A percentile compares a stretch with the other conserved stretches of the same genome.
These are phyloP conservation scores for Fusarium proliferatum DNA, from an alignment of 2,329 filamentous ascomycete species.

Conservation along the genomic window DNA sequence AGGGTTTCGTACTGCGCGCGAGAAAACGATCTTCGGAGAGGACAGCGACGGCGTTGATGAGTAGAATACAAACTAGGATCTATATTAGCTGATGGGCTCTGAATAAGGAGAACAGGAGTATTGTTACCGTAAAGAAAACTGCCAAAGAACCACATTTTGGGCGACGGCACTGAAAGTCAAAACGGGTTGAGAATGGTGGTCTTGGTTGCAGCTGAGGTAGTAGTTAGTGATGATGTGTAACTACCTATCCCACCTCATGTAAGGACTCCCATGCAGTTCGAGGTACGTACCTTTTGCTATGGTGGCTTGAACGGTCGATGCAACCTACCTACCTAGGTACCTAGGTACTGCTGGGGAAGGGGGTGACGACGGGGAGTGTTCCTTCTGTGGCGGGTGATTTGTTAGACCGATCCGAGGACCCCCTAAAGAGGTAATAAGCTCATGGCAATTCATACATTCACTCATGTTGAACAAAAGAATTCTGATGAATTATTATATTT, in stretches of 20 bases:
- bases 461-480: not conserved
- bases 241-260: constrained; percentile 8
- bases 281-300: constrained; percentile 29
- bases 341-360: not conserved
- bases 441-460: not conserved
- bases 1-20: constrained; percentile 63
- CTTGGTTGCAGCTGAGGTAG: not conserved
- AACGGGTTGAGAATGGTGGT: not conserved
- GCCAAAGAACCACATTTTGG: constrained; percentile 73
- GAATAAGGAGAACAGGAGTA: not conserved
- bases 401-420: constrained; percentile 50
- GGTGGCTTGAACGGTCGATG: constrained; percentile 12
- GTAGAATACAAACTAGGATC: constrained; percentile 75
- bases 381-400: constrained; percentile 39
- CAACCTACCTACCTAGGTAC: not conserved
- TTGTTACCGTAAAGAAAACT: constrained; percentile 74
- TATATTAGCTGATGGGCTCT: constrained; percentile 19
- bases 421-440: constrained; percentile 16
- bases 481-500: not conserved
- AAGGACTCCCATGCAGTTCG: not conserved
- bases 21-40: constrained; percentile 96
- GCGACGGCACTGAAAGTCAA: constrained; percentile 4
- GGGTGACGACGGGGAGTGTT: not conserved
- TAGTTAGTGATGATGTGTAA: constrained; percentile 39
- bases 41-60: constrained; percentile 93